Evolutionary conservation across 2,329 filamentous ascomycete genomes (phyloP).

Genomic region (Phaeosphaeria sp.): DNA sequence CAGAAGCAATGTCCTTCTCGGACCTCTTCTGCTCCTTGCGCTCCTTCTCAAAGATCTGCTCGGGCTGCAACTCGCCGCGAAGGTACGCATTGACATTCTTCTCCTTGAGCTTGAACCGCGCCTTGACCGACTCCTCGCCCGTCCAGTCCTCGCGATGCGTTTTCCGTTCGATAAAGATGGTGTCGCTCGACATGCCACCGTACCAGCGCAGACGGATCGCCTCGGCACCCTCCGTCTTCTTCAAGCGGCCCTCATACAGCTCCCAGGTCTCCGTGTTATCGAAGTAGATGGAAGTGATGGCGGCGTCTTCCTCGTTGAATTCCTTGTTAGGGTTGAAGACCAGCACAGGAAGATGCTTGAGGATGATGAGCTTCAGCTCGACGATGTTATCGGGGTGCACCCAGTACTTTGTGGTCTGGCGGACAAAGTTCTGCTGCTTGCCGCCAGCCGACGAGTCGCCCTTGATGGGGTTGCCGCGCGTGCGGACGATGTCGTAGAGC

Average conservation of each 20-base stretch:
- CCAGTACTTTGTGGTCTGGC: slow-evolving; percentile 99
- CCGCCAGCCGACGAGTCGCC: slow-evolving; percentile 92
- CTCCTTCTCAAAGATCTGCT: slow-evolving; percentile 94
- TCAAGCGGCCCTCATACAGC: slow-evolving; percentile 89
- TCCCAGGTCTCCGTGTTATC: slow-evolving; percentile 96
- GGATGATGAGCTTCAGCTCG: slow-evolving; percentile 94
- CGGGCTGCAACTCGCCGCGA: slow-evolving; percentile 81
- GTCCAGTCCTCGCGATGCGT: slow-evolving; percentile 99
- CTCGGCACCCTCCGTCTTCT: slow-evolving; percentile 97
- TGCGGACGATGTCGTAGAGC: slow-evolving; percentile 93
- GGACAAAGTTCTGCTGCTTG: slow-evolving; percentile 91
- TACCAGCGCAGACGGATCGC: slow-evolving; percentile 98
- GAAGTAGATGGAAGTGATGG: slow-evolving; percentile 98
- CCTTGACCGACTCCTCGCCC: slow-evolving; percentile 98
- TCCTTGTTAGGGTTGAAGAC: slow-evolving; percentile 98
- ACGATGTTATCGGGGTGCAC: slow-evolving; percentile 98
- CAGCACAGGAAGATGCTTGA: slow-evolving; percentile 95
- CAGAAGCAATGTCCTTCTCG: slow-evolving; percentile 86
- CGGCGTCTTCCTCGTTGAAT: slow-evolving; percentile 87
- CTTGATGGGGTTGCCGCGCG: slow-evolving; percentile 87
- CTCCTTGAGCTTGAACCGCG: slow-evolving; percentile 92
- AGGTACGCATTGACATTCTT: slow-evolving; percentile 96
- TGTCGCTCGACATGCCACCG: slow-evolving; percentile 92
- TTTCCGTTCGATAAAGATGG: slow-evolving; percentile 96
- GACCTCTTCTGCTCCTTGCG: slow-evolving; percentile 94